Percentiles rank a stretch among this genome's conserved stretches.
phyloP scores from a whole-genome alignment of 768 basidiomycete species.

The Russula virescens region DNA sequence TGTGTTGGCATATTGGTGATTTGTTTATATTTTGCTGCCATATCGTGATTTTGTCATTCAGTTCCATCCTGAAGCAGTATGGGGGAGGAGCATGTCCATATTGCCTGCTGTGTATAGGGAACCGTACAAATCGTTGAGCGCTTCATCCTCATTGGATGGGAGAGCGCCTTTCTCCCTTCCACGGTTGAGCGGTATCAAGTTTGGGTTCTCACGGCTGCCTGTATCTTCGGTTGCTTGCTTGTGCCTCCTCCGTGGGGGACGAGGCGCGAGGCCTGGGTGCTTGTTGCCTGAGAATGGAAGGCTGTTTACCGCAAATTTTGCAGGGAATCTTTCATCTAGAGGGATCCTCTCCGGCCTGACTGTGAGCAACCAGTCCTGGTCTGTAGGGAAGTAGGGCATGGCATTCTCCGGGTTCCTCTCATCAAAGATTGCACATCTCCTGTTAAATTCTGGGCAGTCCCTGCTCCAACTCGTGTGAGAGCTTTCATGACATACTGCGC shows the following conservation, averaged over 20 bases:
- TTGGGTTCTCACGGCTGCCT: too few relatives aligned
- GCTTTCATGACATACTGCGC: neutral
- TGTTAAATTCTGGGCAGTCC: conserved; percentile 1
- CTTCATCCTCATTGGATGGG: too few relatives aligned
- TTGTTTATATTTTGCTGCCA: neutral
- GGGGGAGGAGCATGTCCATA: neutral
- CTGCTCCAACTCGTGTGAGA: conserved; percentile 15
- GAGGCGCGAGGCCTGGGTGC: too few relatives aligned
- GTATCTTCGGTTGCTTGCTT: too few relatives aligned
- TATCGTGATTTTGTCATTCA: neutral
- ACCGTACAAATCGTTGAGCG: too few relatives aligned
- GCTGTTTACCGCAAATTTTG: neutral
- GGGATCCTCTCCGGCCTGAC: neutral
- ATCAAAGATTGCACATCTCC: neutral
- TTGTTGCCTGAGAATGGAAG: neutral
- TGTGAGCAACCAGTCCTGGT: conserved; percentile 19
- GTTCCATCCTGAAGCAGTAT: too few relatives aligned
- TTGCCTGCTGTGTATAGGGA: too few relatives aligned
- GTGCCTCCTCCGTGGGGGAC: too few relatives aligned
- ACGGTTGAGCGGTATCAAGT: too few relatives aligned
- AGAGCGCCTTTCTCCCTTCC: too few relatives aligned
- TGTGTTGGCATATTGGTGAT: neutral
- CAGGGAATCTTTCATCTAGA: neutral
- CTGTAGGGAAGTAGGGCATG: conserved; percentile 24
- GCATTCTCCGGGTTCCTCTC: conserved; percentile 17